Conservation (phyloP, 345 rosid species). For the Lagerstroemia speciosa region DNA sequence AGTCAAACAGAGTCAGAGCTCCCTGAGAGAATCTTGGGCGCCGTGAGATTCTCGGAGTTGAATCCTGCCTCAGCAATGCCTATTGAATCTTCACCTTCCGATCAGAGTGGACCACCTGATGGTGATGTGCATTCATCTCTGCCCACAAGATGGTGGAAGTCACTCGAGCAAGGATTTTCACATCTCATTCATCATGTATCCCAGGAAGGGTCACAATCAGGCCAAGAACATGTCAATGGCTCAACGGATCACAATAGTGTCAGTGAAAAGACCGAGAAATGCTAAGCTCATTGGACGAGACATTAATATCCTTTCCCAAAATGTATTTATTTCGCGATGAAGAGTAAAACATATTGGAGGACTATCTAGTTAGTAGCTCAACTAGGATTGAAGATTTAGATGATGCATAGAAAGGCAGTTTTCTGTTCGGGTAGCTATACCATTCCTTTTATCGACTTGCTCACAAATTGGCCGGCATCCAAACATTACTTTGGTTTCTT, state of each 20-base stretch:
- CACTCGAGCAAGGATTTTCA: conserved; percentile 79
- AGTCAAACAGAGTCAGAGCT: conserved; percentile 71
- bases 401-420: not conserved
- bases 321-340: too few species aligned
- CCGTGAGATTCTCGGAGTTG: conserved; percentile 71
- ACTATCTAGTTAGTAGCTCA: too few species aligned
- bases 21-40: conserved; percentile 72
- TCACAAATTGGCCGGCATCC: not conserved
- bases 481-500: not conserved
- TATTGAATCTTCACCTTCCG: conserved; percentile 18
- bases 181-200: conserved; percentile 47
- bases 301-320: too few species aligned
- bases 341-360: too few species aligned
- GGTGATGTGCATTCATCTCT: conserved; percentile 32
- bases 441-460: not conserved
- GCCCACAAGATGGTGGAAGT: conserved; percentile 64
- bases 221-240: conserved; percentile 26
- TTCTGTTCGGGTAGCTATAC: not conserved
- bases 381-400: too few species aligned
- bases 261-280: conserved; percentile 28
- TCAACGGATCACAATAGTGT: conserved; percentile 18
- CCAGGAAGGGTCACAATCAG: conserved; percentile 29
- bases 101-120: conserved; percentile 2
- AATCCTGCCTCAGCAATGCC: conserved; percentile 49
- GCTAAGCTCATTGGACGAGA: conserved; percentile 18